These are phyloP conservation scores for Erythrobasidium hasegawianum DNA, from an alignment of 1,284 basidiomycete genomes.

Conservation along the genomic window DNA sequence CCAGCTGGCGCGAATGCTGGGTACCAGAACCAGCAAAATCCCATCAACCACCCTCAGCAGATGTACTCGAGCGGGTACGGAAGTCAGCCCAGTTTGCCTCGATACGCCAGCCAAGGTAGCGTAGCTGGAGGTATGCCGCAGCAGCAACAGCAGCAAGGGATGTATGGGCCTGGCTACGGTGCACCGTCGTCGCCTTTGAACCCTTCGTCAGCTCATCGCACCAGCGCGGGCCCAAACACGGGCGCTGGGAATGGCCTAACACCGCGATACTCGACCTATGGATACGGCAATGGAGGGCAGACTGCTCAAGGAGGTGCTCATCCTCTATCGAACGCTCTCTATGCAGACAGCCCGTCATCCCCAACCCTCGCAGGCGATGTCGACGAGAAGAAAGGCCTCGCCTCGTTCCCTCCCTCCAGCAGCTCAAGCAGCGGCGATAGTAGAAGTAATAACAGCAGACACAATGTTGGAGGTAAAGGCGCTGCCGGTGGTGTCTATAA, in stretches of 20 bases:
- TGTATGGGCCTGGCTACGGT: neutral
- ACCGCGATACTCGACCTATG: conserved; percentile 27
- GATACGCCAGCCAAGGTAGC: conserved; percentile 37
- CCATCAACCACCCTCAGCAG: conserved; percentile 11
- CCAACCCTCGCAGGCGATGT: conserved; percentile 44
- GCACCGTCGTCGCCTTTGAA: neutral
- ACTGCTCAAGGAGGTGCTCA: conserved; percentile 38
- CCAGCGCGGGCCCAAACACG: conserved; percentile 8
- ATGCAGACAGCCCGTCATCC: conserved; percentile 40
- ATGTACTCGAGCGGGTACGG: conserved; percentile 21
- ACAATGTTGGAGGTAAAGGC: conserved; percentile 2
- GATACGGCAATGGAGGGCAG: conserved; percentile 29
- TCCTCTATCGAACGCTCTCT: conserved; percentile 44
- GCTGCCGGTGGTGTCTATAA: conserved; percentile 29
- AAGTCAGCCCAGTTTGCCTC: conserved; percentile 39
- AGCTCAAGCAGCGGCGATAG: conserved; percentile 4
- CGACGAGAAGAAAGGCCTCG: conserved; percentile 39
- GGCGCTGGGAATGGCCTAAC: conserved; percentile 7
- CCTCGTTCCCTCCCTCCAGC: conserved; percentile 31
- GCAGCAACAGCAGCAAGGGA: conserved; percentile 24
- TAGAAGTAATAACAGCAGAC: conserved; percentile 8
- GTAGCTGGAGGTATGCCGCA: conserved; percentile 4
- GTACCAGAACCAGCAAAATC: conserved; percentile 4
- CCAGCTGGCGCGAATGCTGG: too few species aligned
- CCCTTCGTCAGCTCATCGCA: conserved; percentile 3